Evolutionary conservation across 805 yeast genomes (phyloP).

Genomic region (Suhomyces canberraensis): DNA sequence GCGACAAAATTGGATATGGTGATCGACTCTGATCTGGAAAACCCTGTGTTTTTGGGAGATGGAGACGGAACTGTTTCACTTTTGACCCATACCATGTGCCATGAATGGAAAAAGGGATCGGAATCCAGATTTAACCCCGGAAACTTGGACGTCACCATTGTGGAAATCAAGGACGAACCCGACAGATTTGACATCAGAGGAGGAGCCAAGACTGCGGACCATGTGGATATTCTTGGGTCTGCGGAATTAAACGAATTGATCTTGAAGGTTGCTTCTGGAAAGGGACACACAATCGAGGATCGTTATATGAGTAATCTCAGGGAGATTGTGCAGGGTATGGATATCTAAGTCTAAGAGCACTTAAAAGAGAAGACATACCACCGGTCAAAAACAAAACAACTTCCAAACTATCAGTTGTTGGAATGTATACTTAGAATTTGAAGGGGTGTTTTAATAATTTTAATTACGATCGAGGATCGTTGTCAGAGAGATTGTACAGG

Average conservation of each 20-base stretch:
- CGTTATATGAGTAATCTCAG: conserved; percentile 55
- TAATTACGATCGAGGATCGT: no score
- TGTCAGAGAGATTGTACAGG: no score
- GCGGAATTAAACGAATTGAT: conserved; percentile 88
- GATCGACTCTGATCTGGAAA: conserved; percentile 59
- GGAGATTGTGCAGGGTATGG: conserved; percentile 57
- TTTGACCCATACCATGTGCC: conserved; percentile 85
- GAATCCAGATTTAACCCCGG: conserved; percentile 79
- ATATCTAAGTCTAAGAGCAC: no score
- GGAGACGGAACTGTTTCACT: conserved; percentile 96
- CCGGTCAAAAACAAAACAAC: no score
- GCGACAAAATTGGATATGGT: conserved; percentile 58
- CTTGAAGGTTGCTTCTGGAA: conserved; percentile 77
- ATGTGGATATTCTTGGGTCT: conserved; percentile 92
- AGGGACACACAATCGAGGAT: conserved; percentile 64
- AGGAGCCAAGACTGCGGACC: conserved; percentile 96
- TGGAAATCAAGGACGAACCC: conserved; percentile 92
- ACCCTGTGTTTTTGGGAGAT: conserved; percentile 77
- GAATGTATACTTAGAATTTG: no score
- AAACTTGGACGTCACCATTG: conserved; percentile 64
- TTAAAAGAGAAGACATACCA: no score
- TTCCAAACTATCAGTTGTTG: no score
- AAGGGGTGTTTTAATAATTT: no score
- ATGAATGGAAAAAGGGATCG: conserved; percentile 72
- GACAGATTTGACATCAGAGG: conserved; percentile 93